Base-by-base conservation (phyloP, 1,284 basidiomycete species). In the Austropuccinia psidii region DNA sequence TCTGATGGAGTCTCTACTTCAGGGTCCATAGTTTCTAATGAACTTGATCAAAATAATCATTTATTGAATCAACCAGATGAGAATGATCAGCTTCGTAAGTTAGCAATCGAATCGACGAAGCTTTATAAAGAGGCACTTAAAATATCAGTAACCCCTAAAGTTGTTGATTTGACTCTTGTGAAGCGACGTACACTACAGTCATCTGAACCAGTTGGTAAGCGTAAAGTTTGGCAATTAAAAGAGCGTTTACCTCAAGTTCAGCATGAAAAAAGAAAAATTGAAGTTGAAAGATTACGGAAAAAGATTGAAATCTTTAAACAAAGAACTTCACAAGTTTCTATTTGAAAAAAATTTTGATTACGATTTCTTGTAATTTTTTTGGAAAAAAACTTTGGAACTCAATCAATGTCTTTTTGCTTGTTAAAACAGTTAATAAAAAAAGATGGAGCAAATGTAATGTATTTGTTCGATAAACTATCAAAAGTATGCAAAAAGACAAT, bases 221-320 rank as follows among this genome's bases (percentile, higher is more conserved):
- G 37, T 29, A 62, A 52, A 24, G 69, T 62, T 11, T 72, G 69
- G 69, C 69, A 72, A 50, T 49, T 62, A 27, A 61, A 62, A 58
- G 69, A 72, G 31, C 57, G 58, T 2, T 61, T 62, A 50, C 69
- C 69, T 21, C 45, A 61, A n/a, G 69, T 62, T 29, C 69, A 72
- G n/a, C 37, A 50, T 27, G 69, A 57, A 13, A 58, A 49, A 29
- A 41, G 69, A 9, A 72, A 52, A 58, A 47, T 61, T 61, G 69
- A 72, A 37, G 49, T 72, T 9, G 58, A 61, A 35, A 39, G 47
- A 39, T 58, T 72, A 45, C 24, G 69, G 8, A n/a, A 13, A 15
- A 72, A 72, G n/a, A 54, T 72, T 49, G 69, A 72, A 39, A 45
- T 45, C 1, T 72, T 72, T 27, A 72, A 62, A 39, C 39, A 52